Percentiles rank a stretch among this genome's conserved stretches.
Evolutionary conservation across 1,139 yeast genomes (phyloP).

Genomic region (Geotrichum cucujoidarum): DNA sequence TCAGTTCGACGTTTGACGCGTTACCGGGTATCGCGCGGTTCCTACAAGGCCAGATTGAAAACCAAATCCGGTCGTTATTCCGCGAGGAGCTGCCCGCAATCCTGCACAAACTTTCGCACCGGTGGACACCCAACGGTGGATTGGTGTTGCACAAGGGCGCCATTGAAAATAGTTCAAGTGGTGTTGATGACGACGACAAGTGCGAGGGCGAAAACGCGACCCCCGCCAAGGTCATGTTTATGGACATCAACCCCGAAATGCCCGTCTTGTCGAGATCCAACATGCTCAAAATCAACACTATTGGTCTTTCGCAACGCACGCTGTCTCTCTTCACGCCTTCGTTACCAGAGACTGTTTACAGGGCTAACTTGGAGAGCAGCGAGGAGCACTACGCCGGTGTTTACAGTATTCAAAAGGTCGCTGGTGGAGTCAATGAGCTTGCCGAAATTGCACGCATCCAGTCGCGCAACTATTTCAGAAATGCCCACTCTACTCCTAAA

Average conservation of each 20-base stretch:
- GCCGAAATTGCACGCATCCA: slow-evolving; percentile 31
- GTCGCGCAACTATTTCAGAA: slow-evolving; percentile 26
- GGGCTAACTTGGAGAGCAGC: slow-evolving; percentile 39
- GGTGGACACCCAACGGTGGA: slow-evolving; percentile 52
- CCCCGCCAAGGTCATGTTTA: slow-evolving; percentile 32
- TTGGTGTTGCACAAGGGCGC: slow-evolving; percentile 22
- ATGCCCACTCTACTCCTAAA: slow-evolving; percentile 29
- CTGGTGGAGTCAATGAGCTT: slow-evolving; percentile 26
- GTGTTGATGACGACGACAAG: background rate
- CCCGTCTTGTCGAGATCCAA: slow-evolving; percentile 64
- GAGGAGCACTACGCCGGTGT: slow-evolving; percentile 15
- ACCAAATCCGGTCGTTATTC: slow-evolving; percentile 71
- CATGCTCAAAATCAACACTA: slow-evolving; percentile 62
- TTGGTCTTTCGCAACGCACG: slow-evolving; percentile 75
- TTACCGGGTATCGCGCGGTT: slow-evolving; percentile 79
- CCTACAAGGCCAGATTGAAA: slow-evolving; percentile 75
- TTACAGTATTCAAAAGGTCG: slow-evolving; percentile 21
- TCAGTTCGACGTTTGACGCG: slow-evolving; percentile 78
- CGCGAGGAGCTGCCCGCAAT: slow-evolving; percentile 81
- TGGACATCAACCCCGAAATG: slow-evolving; percentile 51
- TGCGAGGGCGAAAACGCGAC: background rate
- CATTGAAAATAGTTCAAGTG: too few relatives aligned
- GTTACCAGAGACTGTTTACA: slow-evolving; percentile 52
- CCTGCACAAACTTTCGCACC: slow-evolving; percentile 67
- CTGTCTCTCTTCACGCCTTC: slow-evolving; percentile 60